phyloP scores from a whole-genome alignment of 306 rosid species.

The Dicorynia guianensis region DNA sequence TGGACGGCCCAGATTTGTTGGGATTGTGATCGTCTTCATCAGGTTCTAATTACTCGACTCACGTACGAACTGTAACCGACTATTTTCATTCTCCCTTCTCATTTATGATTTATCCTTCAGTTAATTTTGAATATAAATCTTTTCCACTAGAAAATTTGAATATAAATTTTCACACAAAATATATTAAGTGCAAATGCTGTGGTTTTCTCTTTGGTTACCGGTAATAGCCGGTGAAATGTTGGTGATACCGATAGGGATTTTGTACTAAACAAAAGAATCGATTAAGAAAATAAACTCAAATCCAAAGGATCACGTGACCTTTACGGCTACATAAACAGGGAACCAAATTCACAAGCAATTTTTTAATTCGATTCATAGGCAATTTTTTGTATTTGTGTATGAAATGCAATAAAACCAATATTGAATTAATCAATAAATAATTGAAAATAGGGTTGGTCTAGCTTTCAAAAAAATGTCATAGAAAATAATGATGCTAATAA shows the following conservation, averaged over 20 bases:
- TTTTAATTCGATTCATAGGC: too few species aligned
- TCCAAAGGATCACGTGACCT: slow-evolving; percentile 46
- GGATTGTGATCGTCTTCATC: neutral
- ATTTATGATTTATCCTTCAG: slow-evolving; percentile 13
- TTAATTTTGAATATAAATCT: neutral
- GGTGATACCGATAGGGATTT: slow-evolving; percentile 42
- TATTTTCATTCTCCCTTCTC: neutral
- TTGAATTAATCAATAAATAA: too few species aligned
- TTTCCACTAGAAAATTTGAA: too few species aligned
- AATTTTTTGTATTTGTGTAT: too few species aligned
- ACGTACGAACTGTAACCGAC: slow-evolving; percentile 44
- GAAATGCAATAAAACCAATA: too few species aligned
- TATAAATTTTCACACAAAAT: too few species aligned
- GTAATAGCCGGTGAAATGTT: slow-evolving; percentile 39
- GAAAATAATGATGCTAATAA: too few species aligned
- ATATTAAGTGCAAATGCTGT: too few species aligned
- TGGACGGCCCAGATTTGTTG: slow-evolving; percentile 48
- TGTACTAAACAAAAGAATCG: neutral
- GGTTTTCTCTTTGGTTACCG: slow-evolving; percentile 14
- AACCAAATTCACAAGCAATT: too few species aligned
- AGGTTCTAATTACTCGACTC: slow-evolving; percentile 6
- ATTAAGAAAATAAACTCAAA: slow-evolving; percentile 34
- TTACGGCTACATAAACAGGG: slow-evolving; percentile 27
- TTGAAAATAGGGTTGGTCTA: too few species aligned
- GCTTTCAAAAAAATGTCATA: too few species aligned